Conservation (phyloP, 805 yeast genomes). For the Teunomyces tritomae region DNA sequence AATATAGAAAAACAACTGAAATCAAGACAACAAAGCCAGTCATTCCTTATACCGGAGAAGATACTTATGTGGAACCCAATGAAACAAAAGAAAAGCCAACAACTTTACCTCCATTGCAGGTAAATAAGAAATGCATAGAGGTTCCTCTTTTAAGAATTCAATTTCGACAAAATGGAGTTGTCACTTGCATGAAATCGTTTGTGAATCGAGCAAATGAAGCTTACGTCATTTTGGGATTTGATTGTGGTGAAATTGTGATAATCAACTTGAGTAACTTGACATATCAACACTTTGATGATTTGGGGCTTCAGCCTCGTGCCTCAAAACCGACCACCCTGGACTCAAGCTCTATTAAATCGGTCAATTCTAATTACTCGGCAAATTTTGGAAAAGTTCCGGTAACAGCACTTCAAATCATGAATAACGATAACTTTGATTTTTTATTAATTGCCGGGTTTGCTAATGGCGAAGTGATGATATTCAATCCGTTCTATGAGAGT, state of each 20-base stretch:
- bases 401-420: conserved; percentile 19
- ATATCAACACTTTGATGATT: conserved; percentile 42
- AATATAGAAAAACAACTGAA: conserved; percentile 21
- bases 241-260: conserved; percentile 66
- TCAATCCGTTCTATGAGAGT: conserved; percentile 31
- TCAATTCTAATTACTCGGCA: conserved; percentile 15
- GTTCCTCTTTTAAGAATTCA: conserved; percentile 45
- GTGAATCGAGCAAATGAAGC: conserved; percentile 29
- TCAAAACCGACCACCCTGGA: conserved; percentile 4
- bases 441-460: conserved; percentile 59
- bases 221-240: conserved; percentile 59
- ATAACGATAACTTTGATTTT: conserved; percentile 37
- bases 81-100: neutral
- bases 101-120: conserved; percentile 5
- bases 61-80: conserved; percentile 1
- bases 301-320: conserved; percentile 24
- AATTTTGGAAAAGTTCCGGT: conserved; percentile 15
- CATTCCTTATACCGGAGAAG: conserved; percentile 18
- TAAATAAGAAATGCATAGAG: conserved; percentile 36
- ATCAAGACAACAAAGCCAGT: conserved; percentile 19
- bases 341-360: conserved; percentile 7
- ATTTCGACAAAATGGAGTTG: conserved; percentile 31
- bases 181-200: conserved; percentile 39
- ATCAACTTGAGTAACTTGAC: conserved; percentile 48
- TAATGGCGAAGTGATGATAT: conserved; percentile 58